A percentile compares a stretch with the other conserved stretches of the same genome.
Conservation (phyloP, 768 basidiomycete species). For the Boletus subcaerulescens region DNA sequence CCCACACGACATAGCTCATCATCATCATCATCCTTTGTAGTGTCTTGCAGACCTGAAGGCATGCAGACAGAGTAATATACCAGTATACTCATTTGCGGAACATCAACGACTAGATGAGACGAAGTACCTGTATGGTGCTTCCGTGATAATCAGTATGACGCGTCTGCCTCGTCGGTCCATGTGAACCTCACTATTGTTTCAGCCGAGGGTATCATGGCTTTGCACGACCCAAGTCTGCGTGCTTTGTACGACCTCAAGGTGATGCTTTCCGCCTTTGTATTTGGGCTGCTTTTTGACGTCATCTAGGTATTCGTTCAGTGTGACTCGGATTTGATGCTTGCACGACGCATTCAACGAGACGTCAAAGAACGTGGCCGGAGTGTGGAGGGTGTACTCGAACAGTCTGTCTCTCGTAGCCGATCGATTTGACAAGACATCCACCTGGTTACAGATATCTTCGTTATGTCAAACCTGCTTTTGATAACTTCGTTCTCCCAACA, state of each 20-base stretch:
- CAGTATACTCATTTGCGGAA: constrained; percentile 89
- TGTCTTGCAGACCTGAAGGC: constrained; percentile 84
- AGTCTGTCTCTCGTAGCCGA: constrained; percentile 44
- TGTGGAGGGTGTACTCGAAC: constrained; percentile 85
- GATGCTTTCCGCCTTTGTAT: constrained; percentile 5
- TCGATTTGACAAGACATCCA: not conserved
- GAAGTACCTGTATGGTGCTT: constrained; percentile 90
- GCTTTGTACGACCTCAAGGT: constrained; percentile 91
- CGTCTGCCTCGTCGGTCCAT: not conserved
- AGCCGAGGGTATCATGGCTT: constrained; percentile 91
- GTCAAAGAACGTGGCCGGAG: constrained; percentile 82
- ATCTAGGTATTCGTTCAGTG: constrained; percentile 83
- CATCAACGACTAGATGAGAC: constrained; percentile 80
- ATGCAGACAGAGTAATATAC: constrained; percentile 83
- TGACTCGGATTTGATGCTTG: constrained; percentile 96
- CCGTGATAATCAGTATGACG: constrained; percentile 76
- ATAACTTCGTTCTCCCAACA: constrained; percentile 90
- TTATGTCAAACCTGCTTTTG: constrained; percentile 92
- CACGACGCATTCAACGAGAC: constrained; percentile 85
- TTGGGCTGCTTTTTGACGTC: not conserved
- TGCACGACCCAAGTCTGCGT: constrained; percentile 77
- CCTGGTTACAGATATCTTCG: constrained; percentile 70
- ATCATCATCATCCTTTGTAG: constrained; percentile 36
- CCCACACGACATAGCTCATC: not conserved
- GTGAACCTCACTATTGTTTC: not conserved